Conservation (phyloP, 768 basidiomycete genomes). For the Pleurotus eryngii region DNA sequence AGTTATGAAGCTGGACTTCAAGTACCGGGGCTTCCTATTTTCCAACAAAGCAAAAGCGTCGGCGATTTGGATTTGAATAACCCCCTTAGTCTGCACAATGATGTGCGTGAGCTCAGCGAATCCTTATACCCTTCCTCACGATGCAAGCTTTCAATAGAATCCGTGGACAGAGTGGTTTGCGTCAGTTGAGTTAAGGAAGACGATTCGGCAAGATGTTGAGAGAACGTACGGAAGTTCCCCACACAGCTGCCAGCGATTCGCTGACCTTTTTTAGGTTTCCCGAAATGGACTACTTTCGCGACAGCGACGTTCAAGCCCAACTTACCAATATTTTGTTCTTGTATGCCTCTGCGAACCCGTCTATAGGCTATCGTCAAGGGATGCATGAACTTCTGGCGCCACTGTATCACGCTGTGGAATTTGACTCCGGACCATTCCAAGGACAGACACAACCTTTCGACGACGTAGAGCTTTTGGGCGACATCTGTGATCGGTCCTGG, state of each 20-base stretch:
- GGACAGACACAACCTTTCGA: constrained; percentile 25
- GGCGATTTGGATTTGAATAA: constrained; percentile 70
- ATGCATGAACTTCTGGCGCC: constrained; percentile 98
- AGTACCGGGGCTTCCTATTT: constrained; percentile 28
- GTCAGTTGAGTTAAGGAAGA: constrained; percentile 83
- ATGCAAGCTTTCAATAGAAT: constrained; percentile 48
- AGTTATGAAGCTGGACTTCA: constrained; percentile 70
- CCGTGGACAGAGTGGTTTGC: constrained; percentile 96
- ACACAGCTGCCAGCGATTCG: constrained; percentile 5
- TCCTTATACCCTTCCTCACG: constrained; percentile 4
- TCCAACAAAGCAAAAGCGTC: constrained; percentile 26
- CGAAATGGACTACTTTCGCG: constrained; percentile 90
- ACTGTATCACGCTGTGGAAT: constrained; percentile 78
- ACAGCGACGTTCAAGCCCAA: constrained; percentile 67
- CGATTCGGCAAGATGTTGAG: constrained; percentile 92
- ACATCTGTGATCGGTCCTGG: constrained; percentile 65
- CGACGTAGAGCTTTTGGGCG: constrained; percentile 39
- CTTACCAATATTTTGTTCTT: constrained; percentile 88
- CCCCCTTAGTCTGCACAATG: constrained; percentile 75
- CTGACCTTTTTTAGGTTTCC: constrained; percentile 68
- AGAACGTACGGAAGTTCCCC: constrained; percentile 65
- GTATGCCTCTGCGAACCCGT: constrained; percentile 72
- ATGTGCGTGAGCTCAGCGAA: constrained; percentile 38
- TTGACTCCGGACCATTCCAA: constrained; percentile 58
- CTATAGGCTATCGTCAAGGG: constrained; percentile 91